Base-by-base conservation (phyloP, 192 early-diverging fungal genomes). In the Coemansia sp. region DNA sequence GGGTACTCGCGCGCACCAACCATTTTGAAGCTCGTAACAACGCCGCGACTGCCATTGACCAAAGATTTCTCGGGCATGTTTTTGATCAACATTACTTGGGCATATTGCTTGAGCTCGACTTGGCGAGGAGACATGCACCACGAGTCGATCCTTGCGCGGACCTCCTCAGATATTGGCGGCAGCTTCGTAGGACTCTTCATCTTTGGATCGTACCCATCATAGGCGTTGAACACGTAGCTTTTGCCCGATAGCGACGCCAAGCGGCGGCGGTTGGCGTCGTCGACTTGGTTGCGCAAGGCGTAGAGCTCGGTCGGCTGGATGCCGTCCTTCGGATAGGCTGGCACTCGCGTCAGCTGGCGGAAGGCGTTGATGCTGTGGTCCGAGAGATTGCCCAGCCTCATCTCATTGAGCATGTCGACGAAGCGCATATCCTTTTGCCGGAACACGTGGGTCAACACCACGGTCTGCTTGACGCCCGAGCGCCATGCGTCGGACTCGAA, bases 11-110 rank as follows among this genome's bases (percentile, higher is more conserved):
- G 62, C n/a, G 59, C 70, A 0, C 61, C 81, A 19, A 84, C 10
- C 19, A 46, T 37, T 19, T 56, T 60, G 64, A 86, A 88, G 6
- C 72, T 62, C 2, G 59, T 66, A 3, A 88, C 50, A 7, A 93
- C 81, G 17, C 93, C 93, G 41, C 89, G 83, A n/a, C 88, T 89
- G 61, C 93, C 93, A 69, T 95, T 95, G 27, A 95, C 93, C 8
- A 95, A 71, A 0, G 73, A 78, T 17, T 69, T 59, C 4, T 86
- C 85, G 29, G 84, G 81, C 81, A 89, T 73, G 64, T 93, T 93
- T 67, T 92, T 94, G 36, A 92, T 78, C 54, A 98, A 77, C 92
- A 94, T 95, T 2, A 98, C 95, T 69, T 96, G 95, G 3, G 94
- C 91, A 54, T 85, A 67, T 7, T 76, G 31, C 79, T 94, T 94